These are phyloP conservation scores for Mortierella sp. DNA, from an alignment of 371 early-diverging fungal genomes.

Conservation along the genomic window DNA sequence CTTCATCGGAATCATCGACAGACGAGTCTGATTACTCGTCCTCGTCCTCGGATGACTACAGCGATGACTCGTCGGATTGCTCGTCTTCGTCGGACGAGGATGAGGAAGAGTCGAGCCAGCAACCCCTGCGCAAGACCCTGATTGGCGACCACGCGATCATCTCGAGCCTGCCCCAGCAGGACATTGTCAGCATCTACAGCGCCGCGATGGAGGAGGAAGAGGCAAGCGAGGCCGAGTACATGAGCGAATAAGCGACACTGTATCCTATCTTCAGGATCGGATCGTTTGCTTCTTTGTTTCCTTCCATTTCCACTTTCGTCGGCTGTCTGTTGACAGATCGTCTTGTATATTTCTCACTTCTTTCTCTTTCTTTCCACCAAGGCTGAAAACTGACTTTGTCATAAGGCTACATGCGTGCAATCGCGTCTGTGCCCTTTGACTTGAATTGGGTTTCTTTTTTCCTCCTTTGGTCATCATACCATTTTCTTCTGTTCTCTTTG, in stretches of 20 bases:
- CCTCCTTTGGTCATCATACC: not conserved
- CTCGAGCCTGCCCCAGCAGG: constrained; percentile 34
- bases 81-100: constrained; percentile 48
- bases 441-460: not conserved
- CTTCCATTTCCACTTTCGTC: not conserved
- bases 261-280: not conserved
- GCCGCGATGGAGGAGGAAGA: constrained; percentile 34
- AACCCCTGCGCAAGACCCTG: constrained; percentile 25
- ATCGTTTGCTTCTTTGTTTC: not conserved
- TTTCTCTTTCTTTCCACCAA: not conserved
- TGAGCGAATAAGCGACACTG: constrained; percentile 41
- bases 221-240: constrained; percentile 35
- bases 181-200: constrained; percentile 25
- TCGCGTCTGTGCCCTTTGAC: too few relatives aligned
- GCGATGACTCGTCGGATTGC: constrained; percentile 31
- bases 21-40: constrained; percentile 36
- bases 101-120: constrained; percentile 12
- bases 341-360: constrained; percentile 9
- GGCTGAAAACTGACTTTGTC: not conserved
- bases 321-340: not conserved
- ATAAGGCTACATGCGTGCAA: too few relatives aligned
- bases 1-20: constrained; percentile 37
- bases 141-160: constrained; percentile 29
- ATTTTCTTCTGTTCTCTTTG: not conserved
- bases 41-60: constrained; percentile 39